Evolutionary conservation across 345 rosid genomes (phyloP).

Genomic region (Aurinia saxatilis): DNA sequence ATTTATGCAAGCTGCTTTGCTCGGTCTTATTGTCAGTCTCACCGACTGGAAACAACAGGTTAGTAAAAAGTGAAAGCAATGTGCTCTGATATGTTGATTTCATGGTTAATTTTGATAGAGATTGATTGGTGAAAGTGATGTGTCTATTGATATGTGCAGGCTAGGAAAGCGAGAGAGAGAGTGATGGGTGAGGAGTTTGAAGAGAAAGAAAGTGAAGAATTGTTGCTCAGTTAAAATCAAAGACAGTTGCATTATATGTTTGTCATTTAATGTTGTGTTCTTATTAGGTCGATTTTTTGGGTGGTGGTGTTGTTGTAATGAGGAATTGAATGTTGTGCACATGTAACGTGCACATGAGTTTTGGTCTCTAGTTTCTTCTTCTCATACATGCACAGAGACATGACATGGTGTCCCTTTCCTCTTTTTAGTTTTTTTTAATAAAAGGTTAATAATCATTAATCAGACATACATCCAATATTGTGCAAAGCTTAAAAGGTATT

Average conservation of each 20-base stretch:
- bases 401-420: background rate
- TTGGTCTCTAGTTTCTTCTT: background rate
- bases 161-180: constrained; percentile 21
- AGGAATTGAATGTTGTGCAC: background rate
- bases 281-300: background rate
- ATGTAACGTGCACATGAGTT: constrained; percentile 8
- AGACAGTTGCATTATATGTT: background rate
- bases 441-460: constrained; percentile 4
- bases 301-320: too few species aligned
- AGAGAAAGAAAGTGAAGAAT: constrained; percentile 17
- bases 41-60: constrained; percentile 36
- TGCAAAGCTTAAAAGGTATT: background rate
- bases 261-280: background rate
- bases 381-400: background rate
- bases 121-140: background rate
- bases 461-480: background rate
- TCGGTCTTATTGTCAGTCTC: constrained; percentile 17
- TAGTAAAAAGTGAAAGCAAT: constrained; percentile 1
- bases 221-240: constrained; percentile 2
- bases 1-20: constrained; percentile 19
- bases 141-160: constrained; percentile 9
- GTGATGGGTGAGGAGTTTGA: constrained; percentile 19
- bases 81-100: background rate
- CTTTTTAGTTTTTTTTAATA: background rate
- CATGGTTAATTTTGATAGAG: background rate